A percentile compares a stretch with the other conserved stretches of the same genome.
Conservation (phyloP, 768 basidiomycete species). For the Hysterangium stoloniferum region DNA sequence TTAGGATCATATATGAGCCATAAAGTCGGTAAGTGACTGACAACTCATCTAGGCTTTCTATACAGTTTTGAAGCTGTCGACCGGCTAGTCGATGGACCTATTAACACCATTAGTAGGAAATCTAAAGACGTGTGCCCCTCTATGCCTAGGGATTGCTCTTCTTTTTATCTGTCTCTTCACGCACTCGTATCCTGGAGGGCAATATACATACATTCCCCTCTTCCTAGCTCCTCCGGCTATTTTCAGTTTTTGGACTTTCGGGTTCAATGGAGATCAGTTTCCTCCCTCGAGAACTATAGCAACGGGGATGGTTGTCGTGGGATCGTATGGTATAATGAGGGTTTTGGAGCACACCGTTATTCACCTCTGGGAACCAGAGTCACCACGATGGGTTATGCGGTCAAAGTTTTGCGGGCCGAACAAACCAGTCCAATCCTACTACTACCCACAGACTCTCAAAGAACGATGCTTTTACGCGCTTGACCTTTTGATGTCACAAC, state of each 20-base stretch:
- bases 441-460: not conserved
- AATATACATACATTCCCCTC: not conserved
- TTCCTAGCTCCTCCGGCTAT: slow-evolving; percentile 1
- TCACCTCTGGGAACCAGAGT: not conserved
- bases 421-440: not conserved
- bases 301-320: not conserved
- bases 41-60: too few relatives aligned
- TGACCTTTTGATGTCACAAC: slow-evolving; percentile 4
- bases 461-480: slow-evolving; percentile 8
- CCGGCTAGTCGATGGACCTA: too few relatives aligned
- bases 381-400: slow-evolving; percentile 1
- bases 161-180: slow-evolving; percentile 6
- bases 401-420: not conserved
- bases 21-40: too few relatives aligned
- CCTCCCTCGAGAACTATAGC: not conserved
- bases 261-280: not conserved
- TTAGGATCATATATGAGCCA: too few relatives aligned
- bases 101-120: too few relatives aligned
- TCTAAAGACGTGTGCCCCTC: not conserved
- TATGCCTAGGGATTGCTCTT: not conserved
- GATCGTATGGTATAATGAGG: not conserved
- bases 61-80: too few relatives aligned
- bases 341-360: slow-evolving; percentile 1
- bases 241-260: slow-evolving; percentile 2
- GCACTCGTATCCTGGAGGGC: not conserved